These are phyloP conservation scores for Vanderwaltozyma polyspora DNA, from an alignment of 805 yeast species.

Conservation along the genomic window DNA sequence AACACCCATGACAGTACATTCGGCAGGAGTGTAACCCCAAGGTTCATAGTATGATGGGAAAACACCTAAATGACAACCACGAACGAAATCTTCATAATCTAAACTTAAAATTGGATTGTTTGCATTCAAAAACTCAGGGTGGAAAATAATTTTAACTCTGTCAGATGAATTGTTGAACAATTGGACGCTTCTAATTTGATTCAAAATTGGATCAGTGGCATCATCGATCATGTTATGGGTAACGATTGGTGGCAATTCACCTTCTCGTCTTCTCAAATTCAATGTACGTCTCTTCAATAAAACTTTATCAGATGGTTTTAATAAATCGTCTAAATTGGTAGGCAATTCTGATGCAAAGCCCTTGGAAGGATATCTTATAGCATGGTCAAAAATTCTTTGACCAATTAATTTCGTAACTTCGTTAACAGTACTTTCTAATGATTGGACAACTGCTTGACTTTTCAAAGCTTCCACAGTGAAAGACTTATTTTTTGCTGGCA, in stretches of 20 bases:
- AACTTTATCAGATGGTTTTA: conserved; percentile 80
- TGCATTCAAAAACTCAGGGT: conserved; percentile 91
- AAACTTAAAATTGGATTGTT: conserved; percentile 87
- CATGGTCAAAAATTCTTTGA: conserved; percentile 78
- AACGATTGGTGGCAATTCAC: conserved; percentile 84
- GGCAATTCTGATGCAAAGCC: conserved; percentile 56
- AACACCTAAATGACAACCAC: conserved; percentile 96
- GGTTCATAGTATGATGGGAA: conserved; percentile 98
- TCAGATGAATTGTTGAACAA: conserved; percentile 83
- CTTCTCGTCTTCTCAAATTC: conserved; percentile 66
- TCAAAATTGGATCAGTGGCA: conserved; percentile 78
- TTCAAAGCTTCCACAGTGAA: conserved; percentile 91
- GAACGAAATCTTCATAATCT: conserved; percentile 93
- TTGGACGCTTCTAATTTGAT: conserved; percentile 83
- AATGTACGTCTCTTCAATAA: conserved; percentile 82
- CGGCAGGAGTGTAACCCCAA: conserved; percentile 99
- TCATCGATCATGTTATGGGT: conserved; percentile 96
- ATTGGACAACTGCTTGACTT: conserved; percentile 93
- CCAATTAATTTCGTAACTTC: conserved; percentile 85
- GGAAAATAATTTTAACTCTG: conserved; percentile 90
- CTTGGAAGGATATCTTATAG: conserved; percentile 50
- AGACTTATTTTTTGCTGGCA: conserved; percentile 93
- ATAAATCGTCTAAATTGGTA: conserved; percentile 63
- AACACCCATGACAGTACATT: conserved; percentile 98
- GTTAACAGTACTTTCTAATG: conserved; percentile 76